A percentile compares a stretch with the other conserved stretches of the same genome.
Conservation (phyloP, 2,329 filamentous ascomycete species). For the Aspergillus terreus region DNA sequence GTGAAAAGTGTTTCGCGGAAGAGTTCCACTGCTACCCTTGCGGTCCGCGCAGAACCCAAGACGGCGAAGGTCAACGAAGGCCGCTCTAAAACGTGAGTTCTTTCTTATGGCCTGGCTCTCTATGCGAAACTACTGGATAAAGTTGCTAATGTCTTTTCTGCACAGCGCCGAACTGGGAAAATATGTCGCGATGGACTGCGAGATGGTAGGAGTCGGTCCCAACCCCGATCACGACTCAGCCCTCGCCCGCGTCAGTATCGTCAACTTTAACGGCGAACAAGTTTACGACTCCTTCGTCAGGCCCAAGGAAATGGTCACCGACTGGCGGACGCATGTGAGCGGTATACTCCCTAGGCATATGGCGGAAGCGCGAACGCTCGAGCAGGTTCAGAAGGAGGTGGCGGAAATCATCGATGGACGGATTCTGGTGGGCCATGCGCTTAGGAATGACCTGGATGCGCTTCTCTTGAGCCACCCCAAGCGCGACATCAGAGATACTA, state of each 20-base stretch:
- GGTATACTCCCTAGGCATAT: conserved; percentile 76
- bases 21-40: conserved; percentile 54
- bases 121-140: background rate
- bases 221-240: conserved; percentile 64
- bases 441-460: conserved; percentile 72
- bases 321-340: conserved; percentile 85
- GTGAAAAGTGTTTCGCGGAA: conserved; percentile 57
- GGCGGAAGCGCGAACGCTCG: conserved; percentile 64
- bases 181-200: conserved; percentile 91
- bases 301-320: conserved; percentile 72
- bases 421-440: conserved; percentile 77
- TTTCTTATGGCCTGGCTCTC: conserved; percentile 11
- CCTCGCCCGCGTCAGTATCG: conserved; percentile 81
- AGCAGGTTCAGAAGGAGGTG: conserved; percentile 71
- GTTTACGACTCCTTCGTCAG: conserved; percentile 92
- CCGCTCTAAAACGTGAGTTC: conserved; percentile 44
- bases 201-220: conserved; percentile 85
- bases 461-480: conserved; percentile 75
- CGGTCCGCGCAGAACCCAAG: conserved; percentile 39
- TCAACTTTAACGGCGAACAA: conserved; percentile 90
- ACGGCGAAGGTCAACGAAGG: conserved; percentile 62
- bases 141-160: background rate
- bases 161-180: conserved; percentile 69
- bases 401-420: conserved; percentile 64
- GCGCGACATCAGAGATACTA: conserved; percentile 79